Evolutionary conservation across 1,284 basidiomycete species (phyloP), one percentile per base, ranked within the genome.

Genomic region (Singerocomus inundabilis): DNA sequence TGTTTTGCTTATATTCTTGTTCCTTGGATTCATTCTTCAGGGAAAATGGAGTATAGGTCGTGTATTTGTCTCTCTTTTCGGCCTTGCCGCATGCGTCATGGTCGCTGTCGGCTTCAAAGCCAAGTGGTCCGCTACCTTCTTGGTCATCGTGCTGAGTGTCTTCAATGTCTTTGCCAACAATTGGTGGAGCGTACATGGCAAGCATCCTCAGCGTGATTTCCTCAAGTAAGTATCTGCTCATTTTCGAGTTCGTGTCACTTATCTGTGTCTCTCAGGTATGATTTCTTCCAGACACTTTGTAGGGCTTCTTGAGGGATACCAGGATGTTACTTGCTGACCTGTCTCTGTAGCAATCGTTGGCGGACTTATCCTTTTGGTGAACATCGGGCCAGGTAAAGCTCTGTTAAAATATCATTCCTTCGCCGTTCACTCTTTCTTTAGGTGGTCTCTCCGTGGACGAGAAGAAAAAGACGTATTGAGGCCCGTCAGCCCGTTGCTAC

Each of bases 81-180:
- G 93, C 49, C 79, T 97, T 40, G 88, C 81, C n/a, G 95, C 96
- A 1, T 98, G 96, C 68, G 72, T 85, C 64, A 98, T 98, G 93
- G 95, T 99, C 47, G 97, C 95, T 10, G 82, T 99, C 55, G 97
- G 97, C 43, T 99, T 98, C 84, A 99, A 99, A 77, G 96, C 97
- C 62, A 96, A 98, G 71, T 98, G 94, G 93, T 93, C 91, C 13
- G 96, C 96, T 4, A 83, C 85, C n/a, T 98, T 99, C 85, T 82
- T 99, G 52, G 94, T 98, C 53, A 72, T 97, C 59, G 80, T 96
- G 6, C 76, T 99, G 59, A 92, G 88, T 67, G 72, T 93, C 56
- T 97, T 99, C 85, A 99, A 99, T 70, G 90, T 98, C 31, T 90
- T 96, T 63, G 92, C 93, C 72, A 99, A 99, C 81, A 98, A 98